Conservation (phyloP, 2,329 filamentous ascomycete species). For the Rhynchosporium graminicola region DNA sequence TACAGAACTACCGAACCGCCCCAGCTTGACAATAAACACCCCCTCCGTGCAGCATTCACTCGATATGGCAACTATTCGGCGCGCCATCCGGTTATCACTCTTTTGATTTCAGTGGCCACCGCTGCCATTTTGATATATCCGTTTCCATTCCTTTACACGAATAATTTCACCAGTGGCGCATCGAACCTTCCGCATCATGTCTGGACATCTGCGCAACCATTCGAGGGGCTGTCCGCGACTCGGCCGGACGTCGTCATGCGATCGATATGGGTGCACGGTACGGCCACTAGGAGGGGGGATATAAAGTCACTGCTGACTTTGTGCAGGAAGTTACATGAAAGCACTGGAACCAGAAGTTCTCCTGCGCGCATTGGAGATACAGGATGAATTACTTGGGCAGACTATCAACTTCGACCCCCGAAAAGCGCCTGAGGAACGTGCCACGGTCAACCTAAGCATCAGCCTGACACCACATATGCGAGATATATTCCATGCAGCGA, state of each 20-base stretch:
- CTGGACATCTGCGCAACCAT: slow-evolving; percentile 73
- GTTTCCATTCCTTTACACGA: slow-evolving; percentile 44
- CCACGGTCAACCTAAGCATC: slow-evolving; percentile 17
- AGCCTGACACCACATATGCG: slow-evolving; percentile 44
- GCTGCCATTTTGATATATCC: slow-evolving; percentile 73
- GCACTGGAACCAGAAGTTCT: slow-evolving; percentile 68
- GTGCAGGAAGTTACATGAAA: slow-evolving; percentile 65
- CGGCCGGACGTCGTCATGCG: slow-evolving; percentile 76
- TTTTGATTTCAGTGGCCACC: slow-evolving; percentile 71
- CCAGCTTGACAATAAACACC: slow-evolving; percentile 62
- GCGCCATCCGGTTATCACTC: slow-evolving; percentile 71
- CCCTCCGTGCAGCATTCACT: slow-evolving; percentile 63
- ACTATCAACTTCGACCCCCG: slow-evolving; percentile 58
- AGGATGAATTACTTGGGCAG: slow-evolving; percentile 66
- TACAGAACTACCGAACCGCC: slow-evolving; percentile 73
- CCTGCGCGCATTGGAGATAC: slow-evolving; percentile 66
- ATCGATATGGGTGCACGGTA: slow-evolving; percentile 77
- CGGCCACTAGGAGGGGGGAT: neutral
- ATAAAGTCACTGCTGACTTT: slow-evolving; percentile 19
- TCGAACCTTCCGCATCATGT: slow-evolving; percentile 76
- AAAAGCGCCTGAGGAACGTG: slow-evolving; percentile 31
- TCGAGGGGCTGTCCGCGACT: slow-evolving; percentile 52
- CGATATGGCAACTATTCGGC: slow-evolving; percentile 71
- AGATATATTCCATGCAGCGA: slow-evolving; percentile 58
- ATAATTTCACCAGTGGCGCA: slow-evolving; percentile 67